A percentile compares a stretch with the other conserved stretches of the same genome.
Conservation (phyloP, 441 rosid genomes). For the Adansonia madagascariensis region DNA sequence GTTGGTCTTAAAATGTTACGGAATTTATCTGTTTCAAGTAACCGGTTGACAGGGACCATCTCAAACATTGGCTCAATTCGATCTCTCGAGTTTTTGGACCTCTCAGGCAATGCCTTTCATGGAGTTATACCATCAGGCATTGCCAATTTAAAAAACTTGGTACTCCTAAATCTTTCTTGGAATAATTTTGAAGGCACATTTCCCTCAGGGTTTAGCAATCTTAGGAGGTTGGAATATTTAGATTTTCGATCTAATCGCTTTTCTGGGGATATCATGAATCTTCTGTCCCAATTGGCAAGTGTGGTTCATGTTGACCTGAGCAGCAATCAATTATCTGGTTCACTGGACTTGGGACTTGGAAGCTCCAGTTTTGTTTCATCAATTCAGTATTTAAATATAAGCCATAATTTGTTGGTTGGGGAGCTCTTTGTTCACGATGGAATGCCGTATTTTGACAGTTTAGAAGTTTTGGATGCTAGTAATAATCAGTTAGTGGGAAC, state of each 20-base stretch:
- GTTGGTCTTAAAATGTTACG: conserved; percentile 56
- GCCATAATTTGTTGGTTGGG: conserved; percentile 66
- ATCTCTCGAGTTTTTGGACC: conserved; percentile 63
- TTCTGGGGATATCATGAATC: conserved; percentile 68
- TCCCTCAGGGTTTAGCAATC: conserved; percentile 54
- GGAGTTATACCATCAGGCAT: conserved; percentile 60
- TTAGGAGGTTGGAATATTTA: conserved; percentile 56
- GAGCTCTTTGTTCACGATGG: conserved; percentile 78
- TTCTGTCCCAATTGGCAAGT: conserved; percentile 55
- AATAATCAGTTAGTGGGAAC: conserved; percentile 62
- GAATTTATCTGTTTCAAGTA: conserved; percentile 64
- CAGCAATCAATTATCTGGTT: conserved; percentile 68
- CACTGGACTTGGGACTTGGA: conserved; percentile 71
- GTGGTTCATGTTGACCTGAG: conserved; percentile 66
- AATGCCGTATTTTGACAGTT: conserved; percentile 74
- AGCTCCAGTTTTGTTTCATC: conserved; percentile 63
- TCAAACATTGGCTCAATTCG: conserved; percentile 55
- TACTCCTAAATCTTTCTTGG: conserved; percentile 59
- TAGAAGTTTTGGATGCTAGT: conserved; percentile 89
- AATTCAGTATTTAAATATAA: conserved; percentile 60
- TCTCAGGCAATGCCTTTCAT: conserved; percentile 58
- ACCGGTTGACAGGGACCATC: conserved; percentile 68
- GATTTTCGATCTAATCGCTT: conserved; percentile 67
- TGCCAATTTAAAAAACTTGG: conserved; percentile 44
- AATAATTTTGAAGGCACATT: conserved; percentile 56